Base-by-base conservation (phyloP, 257 asterid genomes). In the Salvia miltiorrhiza region DNA sequence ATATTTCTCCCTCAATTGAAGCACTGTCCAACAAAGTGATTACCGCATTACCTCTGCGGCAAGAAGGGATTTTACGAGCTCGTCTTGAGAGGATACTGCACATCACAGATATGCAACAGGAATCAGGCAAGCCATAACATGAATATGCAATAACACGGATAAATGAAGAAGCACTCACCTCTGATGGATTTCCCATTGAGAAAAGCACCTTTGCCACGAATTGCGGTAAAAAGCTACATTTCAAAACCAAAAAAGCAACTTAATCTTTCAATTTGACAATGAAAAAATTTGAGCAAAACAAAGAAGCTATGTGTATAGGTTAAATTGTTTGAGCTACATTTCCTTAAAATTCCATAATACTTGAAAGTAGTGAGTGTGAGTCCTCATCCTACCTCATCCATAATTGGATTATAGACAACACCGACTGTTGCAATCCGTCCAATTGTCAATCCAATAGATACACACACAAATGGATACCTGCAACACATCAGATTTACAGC, bases 391-490 rank as follows among this genome's bases (percentile, higher is more conserved):
- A 92, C 97, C 97, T 92, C 97, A 12, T 87, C 81, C 82, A 89
- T 81, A 45, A 89, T 80, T 16, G 97, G 97, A 68, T 92, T 92
- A 79, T 87, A 92, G 66, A 92, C 86, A 23, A 92, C 96, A 49
- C 97, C 97, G 20, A 92, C 93, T 2, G 79, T 84, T 49, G 97
- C 93, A 70, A 80, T 72, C 73, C 76, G 81, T 62, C 77, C 90
- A 71, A 92, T 79, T 75, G 97, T 84, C 68, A 89, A 87, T 55
- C 97, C 96, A 16, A 92, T 92, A 1, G 97, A 92, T 60, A 92
- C 90, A 16, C 97, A 92, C 65, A 92, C 95, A 77, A 87, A 87
- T 1, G 95, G 97, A 74, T 80, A 87, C 89, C 97, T 89, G 72
- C 56, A 76, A 44, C 44, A 26, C 62, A 77, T 43, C 64, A 35